phyloP scores from a whole-genome alignment of 331 rosid species.

The Quercus phellos region DNA sequence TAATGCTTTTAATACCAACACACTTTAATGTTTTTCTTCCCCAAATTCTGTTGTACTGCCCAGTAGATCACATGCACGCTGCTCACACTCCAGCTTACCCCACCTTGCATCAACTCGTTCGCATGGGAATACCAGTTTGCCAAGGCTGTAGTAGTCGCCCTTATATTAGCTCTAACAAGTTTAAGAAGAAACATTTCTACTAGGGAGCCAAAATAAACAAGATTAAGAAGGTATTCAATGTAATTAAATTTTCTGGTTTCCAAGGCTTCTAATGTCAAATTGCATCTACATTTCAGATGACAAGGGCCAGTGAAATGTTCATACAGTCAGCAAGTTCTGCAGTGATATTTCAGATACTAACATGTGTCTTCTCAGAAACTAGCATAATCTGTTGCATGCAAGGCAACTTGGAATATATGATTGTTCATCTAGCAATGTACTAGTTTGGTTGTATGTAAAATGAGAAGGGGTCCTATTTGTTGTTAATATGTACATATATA shows the following conservation, averaged over 20 bases:
- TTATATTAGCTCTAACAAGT: background rate
- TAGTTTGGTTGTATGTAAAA: background rate
- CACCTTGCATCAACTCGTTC: conserved; percentile 92
- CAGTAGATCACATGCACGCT: conserved; percentile 61
- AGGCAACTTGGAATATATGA: background rate
- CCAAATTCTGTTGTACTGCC: conserved; percentile 50
- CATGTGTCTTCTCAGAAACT: background rate
- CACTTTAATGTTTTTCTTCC: background rate
- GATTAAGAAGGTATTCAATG: background rate
- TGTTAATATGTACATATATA: too few species aligned
- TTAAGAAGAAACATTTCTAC: too few species aligned
- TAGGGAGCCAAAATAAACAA: background rate
- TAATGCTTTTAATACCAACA: background rate
- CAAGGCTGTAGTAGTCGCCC: conserved; percentile 49
- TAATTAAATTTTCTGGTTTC: background rate
- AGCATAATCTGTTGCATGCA: background rate
- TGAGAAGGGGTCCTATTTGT: too few species aligned
- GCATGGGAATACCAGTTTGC: conserved; percentile 66
- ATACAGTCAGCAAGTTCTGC: background rate
- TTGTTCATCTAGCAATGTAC: background rate
- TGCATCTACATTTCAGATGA: background rate
- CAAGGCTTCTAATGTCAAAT: background rate
- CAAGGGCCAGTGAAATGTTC: background rate
- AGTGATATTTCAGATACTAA: background rate
- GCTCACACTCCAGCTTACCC: conserved; percentile 94